Evolutionary conservation across 441 rosid genomes (phyloP).

Genomic region (Jatropha podagrica): DNA sequence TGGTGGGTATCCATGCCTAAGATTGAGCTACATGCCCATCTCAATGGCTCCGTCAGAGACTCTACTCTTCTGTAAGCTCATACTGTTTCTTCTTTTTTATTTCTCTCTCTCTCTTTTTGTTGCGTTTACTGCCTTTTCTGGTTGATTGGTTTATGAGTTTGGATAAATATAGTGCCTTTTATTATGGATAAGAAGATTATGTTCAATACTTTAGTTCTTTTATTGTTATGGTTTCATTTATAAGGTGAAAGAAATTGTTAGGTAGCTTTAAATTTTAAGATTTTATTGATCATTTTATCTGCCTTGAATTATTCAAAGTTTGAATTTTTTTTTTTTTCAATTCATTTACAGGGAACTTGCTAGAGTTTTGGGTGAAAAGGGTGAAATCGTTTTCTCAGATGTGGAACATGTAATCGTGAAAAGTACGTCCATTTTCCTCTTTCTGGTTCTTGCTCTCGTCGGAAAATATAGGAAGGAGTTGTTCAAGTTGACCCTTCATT

Average conservation of each 20-base stretch:
- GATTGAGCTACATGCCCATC: conserved; percentile 96
- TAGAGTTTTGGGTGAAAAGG: conserved; percentile 71
- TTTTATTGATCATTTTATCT: neutral
- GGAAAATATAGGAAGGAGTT: conserved; percentile 10
- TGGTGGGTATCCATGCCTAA: conserved; percentile 74
- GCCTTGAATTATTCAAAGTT: neutral
- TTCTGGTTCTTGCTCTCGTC: conserved; percentile 12
- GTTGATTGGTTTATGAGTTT: neutral
- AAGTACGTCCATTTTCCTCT: conserved; percentile 40
- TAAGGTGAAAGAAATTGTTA: neutral
- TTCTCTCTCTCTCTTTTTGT: neutral
- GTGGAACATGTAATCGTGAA: conserved; percentile 81
- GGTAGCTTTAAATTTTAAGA: neutral
- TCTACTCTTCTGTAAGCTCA: conserved; percentile 76
- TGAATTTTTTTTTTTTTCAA: neutral
- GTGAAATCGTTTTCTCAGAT: conserved; percentile 56
- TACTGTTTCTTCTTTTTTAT: neutral
- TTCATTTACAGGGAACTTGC: conserved; percentile 72
- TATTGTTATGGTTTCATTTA: neutral
- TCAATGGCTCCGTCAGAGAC: conserved; percentile 90
- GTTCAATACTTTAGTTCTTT: neutral
- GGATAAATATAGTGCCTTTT: neutral
- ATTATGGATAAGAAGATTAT: neutral
- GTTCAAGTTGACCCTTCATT: neutral
- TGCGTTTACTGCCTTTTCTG: no score